These are phyloP conservation scores for Eucalyptus tenuipes DNA, from an alignment of 345 rosid species.

Conservation along the genomic window DNA sequence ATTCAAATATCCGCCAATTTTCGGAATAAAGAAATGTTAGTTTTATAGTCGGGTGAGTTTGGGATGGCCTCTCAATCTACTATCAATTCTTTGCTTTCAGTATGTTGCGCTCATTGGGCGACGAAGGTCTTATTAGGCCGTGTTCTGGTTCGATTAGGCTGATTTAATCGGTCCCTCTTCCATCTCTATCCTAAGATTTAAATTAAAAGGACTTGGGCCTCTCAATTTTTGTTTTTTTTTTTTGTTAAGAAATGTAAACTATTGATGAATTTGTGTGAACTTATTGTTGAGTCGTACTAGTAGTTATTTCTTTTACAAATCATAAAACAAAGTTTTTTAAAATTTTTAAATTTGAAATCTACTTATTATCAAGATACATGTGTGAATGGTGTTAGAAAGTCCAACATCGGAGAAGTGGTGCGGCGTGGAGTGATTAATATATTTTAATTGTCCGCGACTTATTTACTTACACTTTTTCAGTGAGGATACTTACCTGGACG, in stretches of 20 bases:
- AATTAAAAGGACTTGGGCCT: not conserved
- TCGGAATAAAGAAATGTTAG: too few species aligned
- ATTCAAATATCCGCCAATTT: not conserved
- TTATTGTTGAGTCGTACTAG: not conserved
- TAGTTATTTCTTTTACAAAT: not conserved
- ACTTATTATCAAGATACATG: rapidly evolving
- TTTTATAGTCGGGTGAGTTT: not conserved
- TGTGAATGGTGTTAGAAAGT: not conserved
- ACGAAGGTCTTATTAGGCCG: not conserved
- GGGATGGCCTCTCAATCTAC: not conserved
- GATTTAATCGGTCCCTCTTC: not conserved
- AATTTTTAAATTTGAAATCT: not conserved
- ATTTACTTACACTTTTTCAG: not conserved
- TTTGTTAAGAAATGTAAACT: not conserved
- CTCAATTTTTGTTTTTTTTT: not conserved
- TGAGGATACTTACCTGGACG: not conserved
- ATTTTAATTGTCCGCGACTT: not conserved
- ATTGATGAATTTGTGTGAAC: not conserved
- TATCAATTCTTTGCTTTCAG: not conserved
- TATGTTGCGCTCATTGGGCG: not conserved
- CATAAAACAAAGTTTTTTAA: not conserved
- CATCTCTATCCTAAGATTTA: not conserved
- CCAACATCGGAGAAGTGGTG: rapidly evolving
- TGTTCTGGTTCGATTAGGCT: not conserved
- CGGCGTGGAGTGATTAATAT: not conserved